Evolutionary conservation across 805 yeast species (phyloP), one percentile per base, ranked within the genome.

Genomic region (Hermanozyma aechmeae): DNA sequence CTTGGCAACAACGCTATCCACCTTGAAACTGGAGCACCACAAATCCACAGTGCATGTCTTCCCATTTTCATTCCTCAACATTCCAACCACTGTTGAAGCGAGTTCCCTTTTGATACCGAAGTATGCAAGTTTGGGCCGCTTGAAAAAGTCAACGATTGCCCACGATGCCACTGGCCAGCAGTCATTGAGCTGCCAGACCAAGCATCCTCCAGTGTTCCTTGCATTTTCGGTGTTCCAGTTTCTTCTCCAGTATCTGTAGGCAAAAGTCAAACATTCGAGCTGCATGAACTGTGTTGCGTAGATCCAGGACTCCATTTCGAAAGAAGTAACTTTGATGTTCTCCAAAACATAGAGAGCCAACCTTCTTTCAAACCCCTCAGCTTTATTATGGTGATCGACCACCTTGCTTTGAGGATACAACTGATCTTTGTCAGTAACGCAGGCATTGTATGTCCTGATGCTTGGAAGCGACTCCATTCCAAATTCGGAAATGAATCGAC

Each of bases 171-270:
- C 66, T 2, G 75, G 75, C 68, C 72, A 68, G 33, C 71, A 66
- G 41, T 70, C 75, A 35, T 70, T 67, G 15, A 65, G 42, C 45
- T 70, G 76, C 76, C 76, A 70, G 6, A 70, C 72, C 22, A 70
- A 43, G 4, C 68, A 61, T 3, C 75, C 76, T 11, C 69, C 65
- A 23, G 45, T 43, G 23, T 53, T 49, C 24, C 66, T 51, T 21
- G 50, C 39, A 3, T 55, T 54, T 4, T 44, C 45, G 4, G 46
- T 49, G 16, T 50, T 48, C 76, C 75, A 70, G 30, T 59, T 45
- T 13, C 71, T 38, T 46, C 72, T 53, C 65, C 73, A 68, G 32
- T 59, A 54, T 31, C 61, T 45, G 31, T 64, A 58, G 4, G 73
- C 73, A 38, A 53, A 65, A 3, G 58, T 55, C 8, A 68, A 44